Conservation (phyloP, 331 rosid genomes). For the Pyracantha coccinea region DNA sequence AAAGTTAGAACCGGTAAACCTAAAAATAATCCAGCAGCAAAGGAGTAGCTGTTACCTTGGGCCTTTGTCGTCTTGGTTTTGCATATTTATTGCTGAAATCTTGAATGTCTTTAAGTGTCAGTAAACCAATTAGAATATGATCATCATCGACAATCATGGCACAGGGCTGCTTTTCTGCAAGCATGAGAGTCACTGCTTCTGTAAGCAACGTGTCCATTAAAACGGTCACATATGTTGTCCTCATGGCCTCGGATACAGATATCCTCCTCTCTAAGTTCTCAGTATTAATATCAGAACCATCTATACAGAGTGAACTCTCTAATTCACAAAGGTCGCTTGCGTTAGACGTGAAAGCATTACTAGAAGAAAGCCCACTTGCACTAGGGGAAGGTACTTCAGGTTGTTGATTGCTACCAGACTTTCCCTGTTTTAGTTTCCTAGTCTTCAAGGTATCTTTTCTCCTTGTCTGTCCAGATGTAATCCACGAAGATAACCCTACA, state of each 20-base stretch:
- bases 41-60: slow-evolving; percentile 44
- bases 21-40: not conserved
- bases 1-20: not conserved
- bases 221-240: slow-evolving; percentile 61
- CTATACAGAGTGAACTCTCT: slow-evolving; percentile 63
- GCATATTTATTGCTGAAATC: slow-evolving; percentile 43
- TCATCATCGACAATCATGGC: slow-evolving; percentile 66
- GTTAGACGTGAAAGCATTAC: slow-evolving; percentile 15
- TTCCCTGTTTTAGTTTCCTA: slow-evolving; percentile 19
- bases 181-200: slow-evolving; percentile 77
- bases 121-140: slow-evolving; percentile 60
- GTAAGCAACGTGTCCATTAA: slow-evolving; percentile 51
- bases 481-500: slow-evolving; percentile 85
- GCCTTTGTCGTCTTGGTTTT: slow-evolving; percentile 37
- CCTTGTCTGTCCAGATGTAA: slow-evolving; percentile 71
- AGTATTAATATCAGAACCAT: slow-evolving; percentile 33
- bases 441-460: slow-evolving; percentile 30
- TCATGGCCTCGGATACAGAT: slow-evolving; percentile 84
- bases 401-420: slow-evolving; percentile 19
- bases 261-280: slow-evolving; percentile 34
- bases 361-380: slow-evolving; percentile 27
- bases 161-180: slow-evolving; percentile 77
- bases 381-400: slow-evolving; percentile 26
- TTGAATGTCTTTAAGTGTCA: slow-evolving; percentile 67
- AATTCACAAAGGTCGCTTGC: slow-evolving; percentile 49